phyloP scores from a whole-genome alignment of 495 filamentous ascomycete genomes.

The Aspergillus homomorphus region DNA sequence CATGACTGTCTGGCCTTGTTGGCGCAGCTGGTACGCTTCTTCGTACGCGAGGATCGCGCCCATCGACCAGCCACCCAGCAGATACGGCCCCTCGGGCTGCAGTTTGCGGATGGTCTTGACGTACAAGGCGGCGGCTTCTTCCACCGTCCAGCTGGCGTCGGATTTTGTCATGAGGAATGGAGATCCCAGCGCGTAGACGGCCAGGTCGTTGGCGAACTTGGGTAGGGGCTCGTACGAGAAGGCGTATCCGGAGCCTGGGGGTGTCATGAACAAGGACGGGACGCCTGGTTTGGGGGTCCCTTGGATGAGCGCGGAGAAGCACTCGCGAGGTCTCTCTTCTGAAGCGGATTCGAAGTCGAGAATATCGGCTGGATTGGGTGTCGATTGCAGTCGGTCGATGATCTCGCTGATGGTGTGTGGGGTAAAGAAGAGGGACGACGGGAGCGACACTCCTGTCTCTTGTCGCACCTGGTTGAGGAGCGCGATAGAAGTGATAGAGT shows the following conservation, averaged over 20 bases:
- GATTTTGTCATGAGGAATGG: constrained; percentile 5
- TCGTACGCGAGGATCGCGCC: constrained; percentile 11
- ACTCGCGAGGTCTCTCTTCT: background rate
- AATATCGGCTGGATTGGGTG: background rate
- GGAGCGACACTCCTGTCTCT: constrained; percentile 18
- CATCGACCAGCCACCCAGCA: constrained; percentile 14
- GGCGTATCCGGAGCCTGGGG: constrained; percentile 7
- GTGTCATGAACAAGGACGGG: constrained; percentile 7
- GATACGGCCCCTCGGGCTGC: constrained; percentile 13
- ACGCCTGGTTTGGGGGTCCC: background rate
- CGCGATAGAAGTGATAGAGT: constrained; percentile 21
- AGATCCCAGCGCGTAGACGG: constrained; percentile 11
- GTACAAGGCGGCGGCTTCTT: constrained; percentile 6
- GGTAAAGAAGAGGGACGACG: constrained; percentile 21
- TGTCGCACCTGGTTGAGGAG: constrained; percentile 13
- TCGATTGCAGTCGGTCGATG: background rate
- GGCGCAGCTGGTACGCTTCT: constrained; percentile 6
- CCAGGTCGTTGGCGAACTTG: constrained; percentile 1
- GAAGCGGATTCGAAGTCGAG: background rate
- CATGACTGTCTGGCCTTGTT: constrained; percentile 5
- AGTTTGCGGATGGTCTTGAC: constrained; percentile 6
- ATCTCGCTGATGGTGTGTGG: background rate
- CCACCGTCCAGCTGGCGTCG: constrained; percentile 1
- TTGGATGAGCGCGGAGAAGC: constrained; percentile 1
- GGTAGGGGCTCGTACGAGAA: constrained; percentile 5